phyloP scores from a whole-genome alignment of 148 eudicot species.

The Nepenthes gracilis region DNA sequence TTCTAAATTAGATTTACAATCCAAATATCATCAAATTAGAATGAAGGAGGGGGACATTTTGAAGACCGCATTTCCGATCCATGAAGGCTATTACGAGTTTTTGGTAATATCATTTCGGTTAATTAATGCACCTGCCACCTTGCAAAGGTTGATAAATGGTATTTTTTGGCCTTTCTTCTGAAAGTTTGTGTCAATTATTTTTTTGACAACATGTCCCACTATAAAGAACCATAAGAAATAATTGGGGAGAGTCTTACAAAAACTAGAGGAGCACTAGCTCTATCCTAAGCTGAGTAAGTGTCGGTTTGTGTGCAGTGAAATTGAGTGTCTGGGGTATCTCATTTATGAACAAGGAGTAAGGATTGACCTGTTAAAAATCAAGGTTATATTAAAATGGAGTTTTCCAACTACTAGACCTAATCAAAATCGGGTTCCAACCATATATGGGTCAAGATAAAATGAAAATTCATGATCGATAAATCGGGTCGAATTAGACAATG shows the following conservation, averaged over 20 bases:
- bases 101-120: neutral
- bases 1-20: neutral
- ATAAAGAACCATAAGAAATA: too few relatives aligned
- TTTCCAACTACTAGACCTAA: neutral
- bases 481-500: too few relatives aligned
- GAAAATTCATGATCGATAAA: too few relatives aligned
- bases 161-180: neutral
- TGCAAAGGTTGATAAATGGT: neutral
- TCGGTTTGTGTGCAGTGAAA: neutral
- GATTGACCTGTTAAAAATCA: neutral
- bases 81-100: neutral
- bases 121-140: neutral
- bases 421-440: too few relatives aligned
- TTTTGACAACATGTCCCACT: neutral
- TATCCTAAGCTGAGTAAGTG: neutral
- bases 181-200: neutral
- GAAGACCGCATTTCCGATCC: neutral
- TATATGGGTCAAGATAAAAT: too few relatives aligned
- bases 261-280: too few relatives aligned
- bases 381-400: neutral
- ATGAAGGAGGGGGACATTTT: neutral
- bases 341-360: neutral
- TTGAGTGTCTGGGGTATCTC: neutral
- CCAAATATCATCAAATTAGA: neutral
- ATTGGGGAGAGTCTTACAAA: too few relatives aligned